Base-by-base conservation (phyloP, 2,329 filamentous ascomycete species). In the Calcarisporium arbuscula region DNA sequence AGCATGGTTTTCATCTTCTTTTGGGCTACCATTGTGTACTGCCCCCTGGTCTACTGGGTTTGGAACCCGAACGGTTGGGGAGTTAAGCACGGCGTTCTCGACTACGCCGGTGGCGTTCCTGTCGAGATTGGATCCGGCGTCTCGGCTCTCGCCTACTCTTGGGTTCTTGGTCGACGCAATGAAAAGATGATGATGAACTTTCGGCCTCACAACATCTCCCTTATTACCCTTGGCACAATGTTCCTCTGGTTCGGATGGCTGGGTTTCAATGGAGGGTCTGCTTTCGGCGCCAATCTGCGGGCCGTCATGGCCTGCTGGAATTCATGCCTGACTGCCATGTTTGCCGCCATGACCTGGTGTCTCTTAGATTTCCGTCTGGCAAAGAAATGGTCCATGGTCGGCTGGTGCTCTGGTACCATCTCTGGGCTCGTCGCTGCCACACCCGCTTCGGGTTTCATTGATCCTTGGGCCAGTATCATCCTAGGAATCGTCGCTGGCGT, bases 111-210 rank as follows among this genome's bases (percentile, higher is more conserved):
- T 45, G 92, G 92, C 52, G 89, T 90, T 34, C 92, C 92, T 48
- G 92, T 98, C 73, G 92, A 98, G 65, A 96, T 98, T 51, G 85
- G 78, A 41, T 96, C 92, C 38, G 92, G 92, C 57, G 71, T 94
- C 64, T 92, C 87, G 28, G 92, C 90, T 19, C 72, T 96, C 30
- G 92, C 92, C 46, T 98, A 96, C 68, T 95, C 89, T 3, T 83
- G 86, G 85, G 81, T 95, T 23, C 84, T 98, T 41, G 92, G 92
- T 48, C 85, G 88, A 54, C 87, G 92, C 48, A 92, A 95, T 68
- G 90, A 96, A 70, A 92, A 88, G 70, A 95, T 96, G 88, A 95
- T 96, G 86, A 78, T 95, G 65, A 96, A 96, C 75, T 96, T 96
- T 77, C 86, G 92, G 48, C 92, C 92, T 14, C 92, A 98, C 73